phyloP scores from a whole-genome alignment of 139 green algal genomes.

The Helicosporidium sp. region DNA sequence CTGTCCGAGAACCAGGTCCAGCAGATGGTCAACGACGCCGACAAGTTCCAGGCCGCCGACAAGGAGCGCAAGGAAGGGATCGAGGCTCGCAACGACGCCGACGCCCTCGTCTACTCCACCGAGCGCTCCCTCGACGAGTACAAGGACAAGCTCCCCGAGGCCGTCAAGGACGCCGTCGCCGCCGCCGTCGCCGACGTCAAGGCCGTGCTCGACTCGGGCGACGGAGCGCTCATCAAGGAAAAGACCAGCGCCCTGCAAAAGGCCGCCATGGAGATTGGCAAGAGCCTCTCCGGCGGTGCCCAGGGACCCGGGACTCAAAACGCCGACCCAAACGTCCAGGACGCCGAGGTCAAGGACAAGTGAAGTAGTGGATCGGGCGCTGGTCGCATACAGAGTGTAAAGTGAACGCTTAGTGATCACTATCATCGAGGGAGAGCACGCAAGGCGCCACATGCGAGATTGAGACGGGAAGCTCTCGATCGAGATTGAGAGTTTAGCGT shows the following conservation, averaged over 20 bases:
- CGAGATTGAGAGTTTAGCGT: no score
- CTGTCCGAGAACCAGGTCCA: constrained; percentile 72
- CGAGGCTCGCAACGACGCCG: constrained; percentile 87
- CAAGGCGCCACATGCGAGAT: not conserved
- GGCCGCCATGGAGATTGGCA: constrained; percentile 77
- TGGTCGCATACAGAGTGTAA: no score
- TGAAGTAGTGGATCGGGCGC: no score
- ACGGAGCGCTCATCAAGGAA: constrained; percentile 71
- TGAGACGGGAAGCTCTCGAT: not conserved
- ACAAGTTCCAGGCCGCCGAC: constrained; percentile 78
- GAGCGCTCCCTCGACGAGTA: constrained; percentile 98
- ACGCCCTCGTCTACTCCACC: constrained; percentile 77
- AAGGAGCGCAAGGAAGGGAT: constrained; percentile 77
- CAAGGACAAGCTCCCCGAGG: constrained; percentile 71
- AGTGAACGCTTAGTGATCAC: no score
- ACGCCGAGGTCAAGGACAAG: constrained; percentile 14
- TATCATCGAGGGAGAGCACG: not conserved
- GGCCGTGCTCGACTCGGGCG: constrained; percentile 34
- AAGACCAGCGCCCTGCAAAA: constrained; percentile 72
- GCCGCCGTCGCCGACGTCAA: constrained; percentile 56
- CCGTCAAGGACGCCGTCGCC: constrained; percentile 73
- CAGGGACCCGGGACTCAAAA: no score
- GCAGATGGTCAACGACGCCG: constrained; percentile 86
- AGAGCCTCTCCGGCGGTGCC: constrained; percentile 66
- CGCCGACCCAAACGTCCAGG: constrained; percentile 10